Evolutionary conservation across 164 flowering plant species (phyloP), one percentile per base, ranked within the genome.

Genomic region (Houttuynia cordata): DNA sequence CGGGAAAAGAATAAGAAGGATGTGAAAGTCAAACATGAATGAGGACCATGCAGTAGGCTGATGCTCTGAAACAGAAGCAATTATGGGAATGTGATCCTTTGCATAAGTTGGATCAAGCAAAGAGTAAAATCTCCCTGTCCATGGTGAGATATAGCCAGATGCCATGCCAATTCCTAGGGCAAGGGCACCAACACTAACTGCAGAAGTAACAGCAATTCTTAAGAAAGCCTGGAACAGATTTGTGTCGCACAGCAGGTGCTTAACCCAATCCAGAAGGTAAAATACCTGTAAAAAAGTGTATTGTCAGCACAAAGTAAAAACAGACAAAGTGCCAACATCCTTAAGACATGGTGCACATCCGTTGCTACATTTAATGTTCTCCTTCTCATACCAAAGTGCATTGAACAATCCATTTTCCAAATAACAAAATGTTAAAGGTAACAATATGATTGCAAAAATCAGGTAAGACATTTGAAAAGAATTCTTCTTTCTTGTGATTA

Each of bases 41-140:
- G 99, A 90, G 24, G 99, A 94, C 97, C 99, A 94, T 24, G 99
- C 99, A 0, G 97, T 90, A 51, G 99, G 99, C 69, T 93, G 99
- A 83, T 93, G 97, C 83, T 93, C 99, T 54, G 97, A 93, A 58
- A 93, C 99, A 60, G 99, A 93, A 41, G 99, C 99, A 68, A 93
- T 93, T 30, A 93, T 93, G 41, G 99, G 99, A 45, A 93, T 93
- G 75, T 90, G 92, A 77, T 93, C 99, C 76, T 93, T 90, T 1
- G 99, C 99, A 74, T 93, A 93, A 40, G 99, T 93, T 62, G 99
- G 99, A 71, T 93, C 99, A 58, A 93, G 81, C 68, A 93, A 72
- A 56, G 99, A 93, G 74, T 88, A 93, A 79, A 93, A 93, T 34
- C 97, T 80, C 50, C 99, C 99, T 0, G 99, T 93, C 97, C 99